Evolutionary conservation across 192 early-diverging fungal species (phyloP).

Genomic region (Oehlia diaphana): DNA sequence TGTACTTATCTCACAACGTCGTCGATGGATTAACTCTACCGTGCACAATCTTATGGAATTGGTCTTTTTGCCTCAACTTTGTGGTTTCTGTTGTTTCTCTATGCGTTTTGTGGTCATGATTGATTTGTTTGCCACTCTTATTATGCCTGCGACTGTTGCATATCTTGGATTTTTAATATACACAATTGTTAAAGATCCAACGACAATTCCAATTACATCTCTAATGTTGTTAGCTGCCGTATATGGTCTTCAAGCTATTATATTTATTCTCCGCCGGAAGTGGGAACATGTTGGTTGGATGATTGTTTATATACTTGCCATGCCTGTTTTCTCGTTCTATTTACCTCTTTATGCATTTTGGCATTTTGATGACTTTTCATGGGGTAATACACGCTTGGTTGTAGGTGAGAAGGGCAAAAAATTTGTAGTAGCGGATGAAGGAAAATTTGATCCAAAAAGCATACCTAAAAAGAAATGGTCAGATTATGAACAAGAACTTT

Average conservation of each 20-base stretch:
- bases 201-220: slow-evolving; percentile 75
- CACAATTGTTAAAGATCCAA: slow-evolving; percentile 53
- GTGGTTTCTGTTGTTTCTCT: slow-evolving; percentile 97
- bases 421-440: slow-evolving; percentile 64
- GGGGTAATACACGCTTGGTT: slow-evolving; percentile 95
- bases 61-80: slow-evolving; percentile 88
- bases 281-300: slow-evolving; percentile 96
- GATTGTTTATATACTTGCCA: slow-evolving; percentile 91
- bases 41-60: slow-evolving; percentile 98
- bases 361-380: slow-evolving; percentile 99
- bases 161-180: slow-evolving; percentile 88
- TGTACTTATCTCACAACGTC: slow-evolving; percentile 94
- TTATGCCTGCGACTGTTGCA: slow-evolving; percentile 87
- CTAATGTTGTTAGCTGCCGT: slow-evolving; percentile 82
- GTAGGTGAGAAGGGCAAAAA: slow-evolving; percentile 84
- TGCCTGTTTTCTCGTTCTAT: slow-evolving; percentile 84
- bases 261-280: slow-evolving; percentile 79
- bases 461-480: slow-evolving; percentile 83
- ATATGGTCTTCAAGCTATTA: slow-evolving; percentile 73
- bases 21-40: slow-evolving; percentile 99
- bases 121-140: slow-evolving; percentile 89
- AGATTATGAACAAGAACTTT: slow-evolving; percentile 75
- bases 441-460: slow-evolving; percentile 72
- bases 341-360: slow-evolving; percentile 94
- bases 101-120: slow-evolving; percentile 96